Conservation (phyloP, 495 filamentous ascomycete genomes). For the Penicillium soppii region DNA sequence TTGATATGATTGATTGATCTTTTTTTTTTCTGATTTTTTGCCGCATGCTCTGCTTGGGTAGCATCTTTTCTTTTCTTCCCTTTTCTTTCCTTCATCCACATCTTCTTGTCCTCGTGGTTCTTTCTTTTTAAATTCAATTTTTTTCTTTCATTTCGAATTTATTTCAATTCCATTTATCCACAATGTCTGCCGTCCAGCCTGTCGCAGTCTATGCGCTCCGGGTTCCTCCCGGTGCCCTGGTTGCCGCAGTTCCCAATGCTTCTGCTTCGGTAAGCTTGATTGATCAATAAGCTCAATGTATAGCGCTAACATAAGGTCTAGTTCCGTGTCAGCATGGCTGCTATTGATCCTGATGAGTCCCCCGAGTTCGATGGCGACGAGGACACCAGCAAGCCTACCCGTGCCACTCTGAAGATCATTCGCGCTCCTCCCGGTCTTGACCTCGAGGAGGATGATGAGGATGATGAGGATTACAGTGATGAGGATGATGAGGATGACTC, state of each 20-base stretch:
- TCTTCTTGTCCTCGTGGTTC: conserved; percentile 27
- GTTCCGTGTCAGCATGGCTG: conserved; percentile 98
- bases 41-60: conserved; percentile 17
- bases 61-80: conserved; percentile 23
- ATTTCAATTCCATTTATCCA: conserved; percentile 11
- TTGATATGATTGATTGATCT: conserved; percentile 19
- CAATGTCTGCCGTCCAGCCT: conserved; percentile 62
- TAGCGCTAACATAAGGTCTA: conserved; percentile 31
- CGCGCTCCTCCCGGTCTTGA: conserved; percentile 59
- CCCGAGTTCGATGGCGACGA: conserved; percentile 63
- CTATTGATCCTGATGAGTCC: conserved; percentile 82
- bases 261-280: conserved; percentile 72
- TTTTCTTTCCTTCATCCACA: conserved; percentile 21
- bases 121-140: conserved; percentile 19
- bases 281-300: conserved; percentile 14
- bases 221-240: conserved; percentile 74
- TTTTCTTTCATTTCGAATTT: background rate
- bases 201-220: conserved; percentile 87
- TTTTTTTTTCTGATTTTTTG: conserved; percentile 15
- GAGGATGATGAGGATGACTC: conserved; percentile 68
- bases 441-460: conserved; percentile 52
- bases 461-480: conserved; percentile 58
- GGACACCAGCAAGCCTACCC: conserved; percentile 59
- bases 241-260: conserved; percentile 71
- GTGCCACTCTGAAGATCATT: conserved; percentile 87